phyloP scores from a whole-genome alignment of 2,329 filamentous ascomycete species.

The Fusarium scirpi region DNA sequence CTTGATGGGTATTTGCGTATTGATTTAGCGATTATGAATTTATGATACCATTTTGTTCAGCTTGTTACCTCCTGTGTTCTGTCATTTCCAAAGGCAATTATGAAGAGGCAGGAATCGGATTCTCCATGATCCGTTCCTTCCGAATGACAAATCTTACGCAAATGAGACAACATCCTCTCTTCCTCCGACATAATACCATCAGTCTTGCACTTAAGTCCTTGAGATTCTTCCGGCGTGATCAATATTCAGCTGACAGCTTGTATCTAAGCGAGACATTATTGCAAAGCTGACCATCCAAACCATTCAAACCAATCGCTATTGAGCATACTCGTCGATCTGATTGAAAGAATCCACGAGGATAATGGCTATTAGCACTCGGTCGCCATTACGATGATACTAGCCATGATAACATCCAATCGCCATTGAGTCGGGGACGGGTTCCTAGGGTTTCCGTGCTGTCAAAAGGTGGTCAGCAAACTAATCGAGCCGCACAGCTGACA shows the following conservation, averaged over 20 bases:
- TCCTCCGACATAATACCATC: neutral
- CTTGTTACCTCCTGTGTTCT: no score
- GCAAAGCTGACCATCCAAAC: neutral
- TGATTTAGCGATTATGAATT: constrained; percentile 4
- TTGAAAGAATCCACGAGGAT: no score
- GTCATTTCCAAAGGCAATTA: no score
- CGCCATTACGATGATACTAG: no score
- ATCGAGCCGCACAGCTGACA: neutral
- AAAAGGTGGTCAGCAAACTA: constrained; percentile 1
- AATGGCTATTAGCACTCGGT: no score
- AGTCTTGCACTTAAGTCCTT: fast-evolving
- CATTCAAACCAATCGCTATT: neutral
- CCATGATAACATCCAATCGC: neutral
- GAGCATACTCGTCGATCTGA: no score
- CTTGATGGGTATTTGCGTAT: neutral
- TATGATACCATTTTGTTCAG: neutral
- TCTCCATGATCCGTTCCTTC: neutral
- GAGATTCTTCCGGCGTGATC: neutral
- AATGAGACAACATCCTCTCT: neutral
- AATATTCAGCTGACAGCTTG: neutral
- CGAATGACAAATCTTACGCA: neutral
- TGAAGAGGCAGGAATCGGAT: neutral
- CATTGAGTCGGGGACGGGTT: neutral
- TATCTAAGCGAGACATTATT: neutral
- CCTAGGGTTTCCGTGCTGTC: neutral